Percentiles rank a stretch among this genome's conserved stretches.
Conservation (phyloP, 257 asterid species). For the Solanum bulbocastanum region DNA sequence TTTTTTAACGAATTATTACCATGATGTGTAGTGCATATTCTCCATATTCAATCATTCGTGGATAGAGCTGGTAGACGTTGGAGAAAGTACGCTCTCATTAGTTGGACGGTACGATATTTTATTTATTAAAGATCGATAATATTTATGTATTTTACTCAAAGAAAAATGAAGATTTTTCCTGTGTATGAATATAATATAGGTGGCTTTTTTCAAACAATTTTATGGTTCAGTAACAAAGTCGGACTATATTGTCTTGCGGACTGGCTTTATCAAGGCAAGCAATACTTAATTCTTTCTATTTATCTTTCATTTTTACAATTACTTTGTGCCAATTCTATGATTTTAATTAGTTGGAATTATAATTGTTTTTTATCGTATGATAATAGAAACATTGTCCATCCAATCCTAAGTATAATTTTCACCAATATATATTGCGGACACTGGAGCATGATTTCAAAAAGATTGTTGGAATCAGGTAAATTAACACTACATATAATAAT, state of each 20-base stretch:
- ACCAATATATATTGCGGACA: constrained; percentile 67
- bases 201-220: constrained; percentile 75
- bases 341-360: background rate
- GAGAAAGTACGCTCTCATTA: constrained; percentile 53
- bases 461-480: constrained; percentile 73
- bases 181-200: constrained; percentile 23
- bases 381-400: constrained; percentile 54
- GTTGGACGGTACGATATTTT: constrained; percentile 56
- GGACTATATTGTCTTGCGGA: constrained; percentile 65
- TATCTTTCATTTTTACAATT: background rate
- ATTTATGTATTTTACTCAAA: background rate
- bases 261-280: constrained; percentile 71
- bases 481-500: background rate
- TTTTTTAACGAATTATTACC: background rate
- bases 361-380: background rate
- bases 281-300: background rate
- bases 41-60: constrained; percentile 29
- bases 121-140: background rate
- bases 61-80: constrained; percentile 58
- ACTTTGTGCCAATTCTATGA: background rate
- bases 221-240: constrained; percentile 80
- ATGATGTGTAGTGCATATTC: background rate
- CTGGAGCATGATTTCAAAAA: constrained; percentile 73
- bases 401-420: constrained; percentile 46
- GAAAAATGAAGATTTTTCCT: background rate